Conservation (phyloP, 2,329 filamentous ascomycete genomes). For the Colletotrichum trifolii region DNA sequence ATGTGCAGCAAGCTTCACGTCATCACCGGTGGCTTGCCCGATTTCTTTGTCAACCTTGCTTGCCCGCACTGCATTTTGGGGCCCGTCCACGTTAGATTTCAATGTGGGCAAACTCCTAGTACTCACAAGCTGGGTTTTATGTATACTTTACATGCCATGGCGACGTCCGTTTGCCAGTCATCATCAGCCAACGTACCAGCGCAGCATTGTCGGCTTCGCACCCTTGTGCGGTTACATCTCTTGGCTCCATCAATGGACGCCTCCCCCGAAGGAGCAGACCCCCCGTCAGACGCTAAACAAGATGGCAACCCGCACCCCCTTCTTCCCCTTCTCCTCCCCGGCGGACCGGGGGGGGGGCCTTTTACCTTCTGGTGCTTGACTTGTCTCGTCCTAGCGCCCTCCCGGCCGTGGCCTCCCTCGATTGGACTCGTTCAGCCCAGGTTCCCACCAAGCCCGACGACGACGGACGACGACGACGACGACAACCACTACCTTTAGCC, state of each 20-base stretch:
- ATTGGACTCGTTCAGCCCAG: slow-evolving; percentile 28
- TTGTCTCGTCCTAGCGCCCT: slow-evolving; percentile 30
- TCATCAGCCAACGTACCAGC: neutral
- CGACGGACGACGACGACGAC: neutral
- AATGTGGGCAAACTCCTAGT: too few species aligned
- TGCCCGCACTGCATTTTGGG: too few species aligned
- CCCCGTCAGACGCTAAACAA: slow-evolving; percentile 30
- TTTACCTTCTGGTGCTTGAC: slow-evolving; percentile 15
- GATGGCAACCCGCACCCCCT: slow-evolving; percentile 7
- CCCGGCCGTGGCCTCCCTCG: slow-evolving; percentile 28
- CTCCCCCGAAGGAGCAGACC: slow-evolving; percentile 13
- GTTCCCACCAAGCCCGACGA: neutral
- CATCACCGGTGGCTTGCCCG: too few species aligned
- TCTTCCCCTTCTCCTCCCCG: slow-evolving; percentile 1
- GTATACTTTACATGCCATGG: too few species aligned
- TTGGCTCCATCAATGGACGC: slow-evolving; percentile 19
- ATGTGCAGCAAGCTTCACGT: too few species aligned
- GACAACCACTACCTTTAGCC: neutral
- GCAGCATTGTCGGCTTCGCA: slow-evolving; percentile 13
- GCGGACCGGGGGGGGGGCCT: slow-evolving; percentile 15
- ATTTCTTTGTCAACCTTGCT: too few species aligned
- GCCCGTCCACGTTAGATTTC: too few species aligned
- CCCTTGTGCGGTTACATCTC: slow-evolving; percentile 7
- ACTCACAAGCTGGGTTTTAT: too few species aligned
- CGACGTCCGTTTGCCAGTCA: too few species aligned